Evolutionary conservation across 2,329 filamentous ascomycete genomes (phyloP).

Genomic region (Neodidymelliopsis sp.): DNA sequence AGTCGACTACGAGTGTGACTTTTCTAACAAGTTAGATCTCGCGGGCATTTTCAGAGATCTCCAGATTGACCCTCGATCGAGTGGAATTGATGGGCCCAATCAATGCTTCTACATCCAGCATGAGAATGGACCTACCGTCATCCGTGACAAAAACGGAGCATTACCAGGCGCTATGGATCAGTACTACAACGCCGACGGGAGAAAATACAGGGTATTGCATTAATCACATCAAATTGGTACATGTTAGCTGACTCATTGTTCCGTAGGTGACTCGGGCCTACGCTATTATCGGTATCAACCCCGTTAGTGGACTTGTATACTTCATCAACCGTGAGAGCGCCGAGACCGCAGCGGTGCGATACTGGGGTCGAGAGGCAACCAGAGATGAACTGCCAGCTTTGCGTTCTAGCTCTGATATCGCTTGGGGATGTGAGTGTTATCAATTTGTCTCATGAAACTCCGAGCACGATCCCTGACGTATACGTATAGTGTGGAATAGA

Average conservation of each 20-base stretch:
- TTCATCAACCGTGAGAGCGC: slow-evolving; percentile 17
- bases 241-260: background rate
- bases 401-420: slow-evolving; percentile 21
- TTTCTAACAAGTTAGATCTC: slow-evolving; percentile 10
- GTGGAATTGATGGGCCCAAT: slow-evolving; percentile 13
- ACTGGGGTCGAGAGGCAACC: background rate
- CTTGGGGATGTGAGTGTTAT: slow-evolving; percentile 14
- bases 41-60: slow-evolving; percentile 12
- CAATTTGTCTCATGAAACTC: background rate
- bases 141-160: slow-evolving; percentile 2
- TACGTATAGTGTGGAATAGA: slow-evolving; percentile 19
- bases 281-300: slow-evolving; percentile 15
- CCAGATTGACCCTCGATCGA: slow-evolving; percentile 7
- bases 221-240: background rate
- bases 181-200: slow-evolving; percentile 12
- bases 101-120: slow-evolving; percentile 20
- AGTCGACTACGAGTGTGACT: slow-evolving; percentile 11
- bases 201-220: slow-evolving; percentile 7
- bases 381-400: slow-evolving; percentile 10
- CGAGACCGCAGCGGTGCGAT: background rate
- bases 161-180: slow-evolving; percentile 10
- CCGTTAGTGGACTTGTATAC: slow-evolving; percentile 16
- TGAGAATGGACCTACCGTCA: slow-evolving; percentile 6
- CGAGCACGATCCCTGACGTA: too few species aligned
- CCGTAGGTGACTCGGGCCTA: slow-evolving; percentile 17